These are phyloP conservation scores for Parsonsia alboflavescens DNA, from an alignment of 257 asterid species.

Conservation along the genomic window DNA sequence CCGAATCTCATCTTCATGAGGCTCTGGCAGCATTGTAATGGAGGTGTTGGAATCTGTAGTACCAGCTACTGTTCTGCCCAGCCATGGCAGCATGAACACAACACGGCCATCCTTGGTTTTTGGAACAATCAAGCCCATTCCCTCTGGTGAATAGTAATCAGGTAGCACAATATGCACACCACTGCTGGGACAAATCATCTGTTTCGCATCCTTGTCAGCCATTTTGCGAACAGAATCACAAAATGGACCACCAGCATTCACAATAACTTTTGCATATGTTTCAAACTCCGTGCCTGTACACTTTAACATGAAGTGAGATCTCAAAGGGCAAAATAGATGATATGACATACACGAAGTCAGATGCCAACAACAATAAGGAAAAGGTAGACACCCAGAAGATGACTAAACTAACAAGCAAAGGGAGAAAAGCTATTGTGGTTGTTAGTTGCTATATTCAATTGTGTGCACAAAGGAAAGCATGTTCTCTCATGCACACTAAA, in stretches of 20 bases:
- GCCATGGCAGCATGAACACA: slow-evolving; percentile 97
- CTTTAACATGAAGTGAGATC: slow-evolving; percentile 32
- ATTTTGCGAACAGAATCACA: slow-evolving; percentile 86
- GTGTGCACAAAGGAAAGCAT: background rate
- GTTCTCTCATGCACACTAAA: background rate
- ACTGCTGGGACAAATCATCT: slow-evolving; percentile 88
- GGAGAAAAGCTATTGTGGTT: background rate
- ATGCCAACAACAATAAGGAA: background rate
- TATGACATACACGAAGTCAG: background rate
- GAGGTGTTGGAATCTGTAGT: slow-evolving; percentile 89
- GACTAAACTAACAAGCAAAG: too few relatives aligned
- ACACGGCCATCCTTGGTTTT: slow-evolving; percentile 99
- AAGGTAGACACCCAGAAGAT: background rate
- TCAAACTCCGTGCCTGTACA: slow-evolving; percentile 87
- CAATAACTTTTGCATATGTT: slow-evolving; percentile 87
- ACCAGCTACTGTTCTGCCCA: slow-evolving; percentile 97
- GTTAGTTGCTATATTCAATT: background rate
- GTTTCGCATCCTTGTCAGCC: slow-evolving; percentile 77
- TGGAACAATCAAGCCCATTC: slow-evolving; percentile 99
- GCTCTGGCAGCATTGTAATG: slow-evolving; percentile 94
- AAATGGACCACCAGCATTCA: slow-evolving; percentile 95
- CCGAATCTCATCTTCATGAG: slow-evolving; percentile 91
- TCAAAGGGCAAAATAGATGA: slow-evolving; percentile 1
- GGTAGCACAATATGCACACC: slow-evolving; percentile 98
- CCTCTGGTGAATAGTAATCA: slow-evolving; percentile 96